Base-by-base conservation (phyloP, 2,329 filamentous ascomycete species). In the Emericellopsis atlantica region DNA sequence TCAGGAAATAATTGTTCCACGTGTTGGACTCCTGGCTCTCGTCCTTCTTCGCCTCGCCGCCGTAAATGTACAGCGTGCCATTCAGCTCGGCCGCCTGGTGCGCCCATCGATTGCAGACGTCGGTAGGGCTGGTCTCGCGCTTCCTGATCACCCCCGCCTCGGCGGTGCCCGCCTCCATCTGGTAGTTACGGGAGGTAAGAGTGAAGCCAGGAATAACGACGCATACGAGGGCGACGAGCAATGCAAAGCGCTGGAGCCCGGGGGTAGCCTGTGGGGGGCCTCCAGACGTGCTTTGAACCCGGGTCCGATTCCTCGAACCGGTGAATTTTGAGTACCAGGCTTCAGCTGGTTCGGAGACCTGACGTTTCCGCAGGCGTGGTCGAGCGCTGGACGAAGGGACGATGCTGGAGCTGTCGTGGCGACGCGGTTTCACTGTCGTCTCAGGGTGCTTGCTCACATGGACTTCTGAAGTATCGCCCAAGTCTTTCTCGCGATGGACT, bases 1-100 rank as follows among this genome's bases (percentile, higher is more conserved):
- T 72, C 22, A 88, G 59, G 50, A 89, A 82, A 55, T 87, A 67
- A 51, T 86, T 86, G 49, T 82, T 86, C 83, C 83, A 88, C 2
- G 76, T 81, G 51, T 85, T 63, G 6, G 64, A 59, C 2, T 62
- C 69, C 50, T 88, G 82, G 31, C 69, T 67, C 12, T 67, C 56
- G 14, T 67, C 57, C 2, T 66, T 72, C 39, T 69, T 81, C 12
- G 76, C 71, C 48, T 81, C 71, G 22, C 84, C 84, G 31, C 84
- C 84, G 49, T 86, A 89, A 41, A 86, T 72, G 54, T 85, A 89
- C 4, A 88, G 53, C 0, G 81, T 88, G 12, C 82, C 83, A 48
- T 87, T 87, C 14, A 89, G 68, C 31, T 83, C 55, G 4, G 84
- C 76, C 67, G 75, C 72, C 58, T 84, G 79, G 40, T 79, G 74